These are phyloP conservation scores for Citrus hindsii DNA, from an alignment of 345 rosid genomes.

Conservation along the genomic window DNA sequence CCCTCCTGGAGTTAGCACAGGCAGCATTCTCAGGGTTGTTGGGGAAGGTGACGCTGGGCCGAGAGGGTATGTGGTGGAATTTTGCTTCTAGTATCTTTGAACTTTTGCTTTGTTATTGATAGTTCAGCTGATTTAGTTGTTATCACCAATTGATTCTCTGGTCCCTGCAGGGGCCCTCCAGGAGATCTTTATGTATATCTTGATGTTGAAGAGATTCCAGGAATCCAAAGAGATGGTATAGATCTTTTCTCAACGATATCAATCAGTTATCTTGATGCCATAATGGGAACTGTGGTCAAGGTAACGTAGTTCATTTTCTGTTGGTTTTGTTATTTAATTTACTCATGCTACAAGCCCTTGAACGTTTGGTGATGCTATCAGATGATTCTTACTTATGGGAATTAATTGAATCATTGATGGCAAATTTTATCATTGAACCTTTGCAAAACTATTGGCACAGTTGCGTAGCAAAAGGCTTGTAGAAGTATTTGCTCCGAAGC, in stretches of 20 bases:
- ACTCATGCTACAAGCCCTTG: neutral
- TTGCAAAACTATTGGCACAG: neutral
- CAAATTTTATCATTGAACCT: neutral
- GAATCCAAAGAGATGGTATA: constrained; percentile 92
- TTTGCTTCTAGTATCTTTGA: constrained; percentile 5
- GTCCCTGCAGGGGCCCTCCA: constrained; percentile 68
- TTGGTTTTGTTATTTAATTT: neutral
- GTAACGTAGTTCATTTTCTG: constrained; percentile 31
- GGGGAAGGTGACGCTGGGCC: constrained; percentile 98
- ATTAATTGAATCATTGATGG: neutral
- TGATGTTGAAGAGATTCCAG: constrained; percentile 69
- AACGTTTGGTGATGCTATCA: neutral
- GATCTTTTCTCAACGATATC: constrained; percentile 76
- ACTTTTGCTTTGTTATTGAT: constrained; percentile 3
- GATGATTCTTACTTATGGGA: neutral
- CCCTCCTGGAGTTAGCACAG: constrained; percentile 87
- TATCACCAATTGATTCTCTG: constrained; percentile 8
- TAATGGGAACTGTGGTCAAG: constrained; percentile 75
- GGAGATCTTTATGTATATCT: constrained; percentile 94
- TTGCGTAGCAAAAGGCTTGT: neutral
- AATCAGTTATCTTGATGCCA: constrained; percentile 86
- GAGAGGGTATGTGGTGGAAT: constrained; percentile 62
- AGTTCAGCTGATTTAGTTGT: neutral
- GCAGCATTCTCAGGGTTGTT: constrained; percentile 87
- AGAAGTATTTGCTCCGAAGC: neutral